A percentile compares a stretch with the other conserved stretches of the same genome.
Conservation (phyloP, 441 rosid genomes). For the Corymbia citriodora region DNA sequence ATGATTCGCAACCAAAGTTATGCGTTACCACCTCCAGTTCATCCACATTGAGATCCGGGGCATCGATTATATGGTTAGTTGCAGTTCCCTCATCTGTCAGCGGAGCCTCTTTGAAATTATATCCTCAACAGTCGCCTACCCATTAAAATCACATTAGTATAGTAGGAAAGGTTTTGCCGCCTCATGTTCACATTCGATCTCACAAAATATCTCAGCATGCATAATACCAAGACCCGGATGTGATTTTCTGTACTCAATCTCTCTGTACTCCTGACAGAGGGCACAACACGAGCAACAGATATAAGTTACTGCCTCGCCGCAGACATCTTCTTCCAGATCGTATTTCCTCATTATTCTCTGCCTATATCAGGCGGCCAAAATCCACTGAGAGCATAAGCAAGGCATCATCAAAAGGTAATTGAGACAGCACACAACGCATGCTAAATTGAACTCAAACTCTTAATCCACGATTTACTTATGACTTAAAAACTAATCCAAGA, state of each 20-base stretch:
- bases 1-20: slow-evolving; percentile 43
- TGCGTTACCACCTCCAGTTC: slow-evolving; percentile 47
- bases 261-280: neutral
- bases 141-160: neutral
- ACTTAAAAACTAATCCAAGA: too few species aligned
- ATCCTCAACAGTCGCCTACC: slow-evolving; percentile 31
- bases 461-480: too few species aligned
- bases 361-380: too few species aligned
- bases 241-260: neutral
- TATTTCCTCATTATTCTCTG: neutral
- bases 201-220: neutral
- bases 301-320: neutral
- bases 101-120: slow-evolving; percentile 23
- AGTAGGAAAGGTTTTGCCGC: neutral
- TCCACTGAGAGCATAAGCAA: neutral
- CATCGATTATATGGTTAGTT: slow-evolving; percentile 39
- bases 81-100: slow-evolving; percentile 27
- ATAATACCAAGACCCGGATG: neutral
- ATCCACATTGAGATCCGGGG: slow-evolving; percentile 34
- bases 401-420: neutral
- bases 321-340: neutral
- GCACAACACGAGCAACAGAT: neutral
- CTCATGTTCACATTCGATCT: neutral
- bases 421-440: neutral
- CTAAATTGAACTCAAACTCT: neutral